Evolutionary conservation across 306 rosid species (phyloP), one percentile per base, ranked within the genome.

Genomic region (Prunus mongolica): DNA sequence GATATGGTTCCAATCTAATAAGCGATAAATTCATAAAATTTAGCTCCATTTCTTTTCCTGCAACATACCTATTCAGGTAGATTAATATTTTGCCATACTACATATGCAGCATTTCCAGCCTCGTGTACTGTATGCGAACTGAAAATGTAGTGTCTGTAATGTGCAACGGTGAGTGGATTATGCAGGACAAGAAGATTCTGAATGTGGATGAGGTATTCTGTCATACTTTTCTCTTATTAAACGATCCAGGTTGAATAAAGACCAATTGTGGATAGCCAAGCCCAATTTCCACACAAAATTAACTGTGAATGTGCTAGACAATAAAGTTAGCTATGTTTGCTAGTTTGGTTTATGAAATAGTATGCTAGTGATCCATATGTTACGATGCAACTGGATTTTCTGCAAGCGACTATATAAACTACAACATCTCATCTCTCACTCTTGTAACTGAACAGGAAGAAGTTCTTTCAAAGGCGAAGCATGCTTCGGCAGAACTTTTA

Each of bases 81-180:
- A 32, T 75, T 69, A 72, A 80, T 67, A 13, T 54, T 32, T 74
- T 74, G 61, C 82, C 75, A 65, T 62, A 27, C 45, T 61, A 76
- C 14, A 47, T 32, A 22, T 78, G 88, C 93, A 93, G 98, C 85
- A 83, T 91, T 82, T 93, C 97, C 56, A 87, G 87, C 88, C 84
- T 93, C 32, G 96, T 93, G 20, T 91, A 91, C 74, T 74, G 89
- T 79, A 89, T 93, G 97, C 84, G 97, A 76, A 88, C 92, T 54
- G 93, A 93, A 86, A 91, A 91, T 66, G 83, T 90, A 75, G 83
- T 81, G 45, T 84, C 93, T 74, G 90, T 93, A 50, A 93, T 93
- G 89, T 93, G 97, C 90, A 88, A 91, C 34, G 96, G 98, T 28
- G 76, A 22, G 41, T 93, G 97, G 98, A 91, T 93, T 79, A 90